phyloP scores from a whole-genome alignment of 495 filamentous ascomycete species.

The Lepraria neglecta region DNA sequence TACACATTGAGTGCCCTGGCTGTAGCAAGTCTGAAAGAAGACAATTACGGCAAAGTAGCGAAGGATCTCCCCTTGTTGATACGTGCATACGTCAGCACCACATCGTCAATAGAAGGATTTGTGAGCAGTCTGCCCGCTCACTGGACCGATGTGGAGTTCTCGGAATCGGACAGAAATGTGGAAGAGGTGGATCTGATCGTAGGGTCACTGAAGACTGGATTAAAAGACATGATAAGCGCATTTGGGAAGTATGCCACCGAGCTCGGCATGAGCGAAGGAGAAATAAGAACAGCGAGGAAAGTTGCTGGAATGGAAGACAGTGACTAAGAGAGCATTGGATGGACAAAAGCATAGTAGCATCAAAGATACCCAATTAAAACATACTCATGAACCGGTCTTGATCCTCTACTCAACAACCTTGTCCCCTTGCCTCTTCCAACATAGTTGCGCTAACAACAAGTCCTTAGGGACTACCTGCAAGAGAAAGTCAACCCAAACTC shows the following conservation, averaged over 20 bases:
- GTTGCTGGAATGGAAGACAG: conserved; percentile 40
- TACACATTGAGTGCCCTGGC: conserved; percentile 62
- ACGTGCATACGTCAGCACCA: conserved; percentile 58
- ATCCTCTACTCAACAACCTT: too few species aligned
- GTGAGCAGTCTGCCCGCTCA: conserved; percentile 53
- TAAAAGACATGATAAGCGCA: conserved; percentile 54
- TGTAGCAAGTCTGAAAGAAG: conserved; percentile 69
- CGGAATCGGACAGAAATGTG: conserved; percentile 38
- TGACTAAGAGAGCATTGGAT: neutral
- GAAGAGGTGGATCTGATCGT: conserved; percentile 60
- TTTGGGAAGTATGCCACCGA: conserved; percentile 67
- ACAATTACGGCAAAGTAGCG: conserved; percentile 81
- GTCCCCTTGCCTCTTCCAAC: too few species aligned
- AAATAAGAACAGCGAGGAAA: conserved; percentile 64
- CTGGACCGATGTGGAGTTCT: conserved; percentile 73
- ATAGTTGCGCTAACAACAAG: too few species aligned
- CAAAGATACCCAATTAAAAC: conserved; percentile 1
- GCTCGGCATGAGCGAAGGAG: conserved; percentile 56
- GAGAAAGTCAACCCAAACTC: too few species aligned
- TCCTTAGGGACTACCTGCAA: too few species aligned
- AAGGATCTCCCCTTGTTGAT: conserved; percentile 67
- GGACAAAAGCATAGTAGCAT: neutral
- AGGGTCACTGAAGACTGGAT: conserved; percentile 49
- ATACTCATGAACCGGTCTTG: too few species aligned
- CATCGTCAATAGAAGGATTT: conserved; percentile 65